Evolutionary conservation across 2,329 filamentous ascomycete genomes (phyloP).

Genomic region (Colletotrichum salicis): DNA sequence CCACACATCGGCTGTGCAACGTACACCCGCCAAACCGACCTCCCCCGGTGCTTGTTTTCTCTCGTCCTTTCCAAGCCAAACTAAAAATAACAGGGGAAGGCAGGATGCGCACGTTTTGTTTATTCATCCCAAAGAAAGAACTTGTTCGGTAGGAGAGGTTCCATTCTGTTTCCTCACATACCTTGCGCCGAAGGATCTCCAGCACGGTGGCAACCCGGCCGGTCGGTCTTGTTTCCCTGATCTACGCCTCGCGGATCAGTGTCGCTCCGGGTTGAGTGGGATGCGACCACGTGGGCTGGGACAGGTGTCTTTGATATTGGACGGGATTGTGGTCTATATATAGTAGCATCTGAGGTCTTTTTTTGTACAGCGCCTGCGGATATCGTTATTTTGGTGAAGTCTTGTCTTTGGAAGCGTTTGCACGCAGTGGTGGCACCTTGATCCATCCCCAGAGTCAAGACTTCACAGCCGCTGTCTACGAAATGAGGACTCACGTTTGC

Average conservation of each 20-base stretch:
- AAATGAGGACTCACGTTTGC: background rate
- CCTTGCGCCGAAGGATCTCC: background rate
- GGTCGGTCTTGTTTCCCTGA: background rate
- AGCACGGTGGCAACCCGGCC: constrained; percentile 5
- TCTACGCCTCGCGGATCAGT: constrained; percentile 31
- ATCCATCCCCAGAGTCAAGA: background rate
- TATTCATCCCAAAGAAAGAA: constrained; percentile 19
- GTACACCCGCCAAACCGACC: background rate
- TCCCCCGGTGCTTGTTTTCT: constrained; percentile 18
- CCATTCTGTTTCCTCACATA: background rate
- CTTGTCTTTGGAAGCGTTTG: background rate
- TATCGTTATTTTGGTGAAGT: background rate
- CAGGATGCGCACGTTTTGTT: background rate
- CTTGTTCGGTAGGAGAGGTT: background rate
- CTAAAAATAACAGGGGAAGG: constrained; percentile 30
- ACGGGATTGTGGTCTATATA: background rate
- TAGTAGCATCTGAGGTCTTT: background rate
- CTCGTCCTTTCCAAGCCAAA: background rate
- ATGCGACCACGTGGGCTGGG: background rate
- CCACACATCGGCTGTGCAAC: constrained; percentile 16
- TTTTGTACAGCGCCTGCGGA: background rate
- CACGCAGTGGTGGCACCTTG: background rate
- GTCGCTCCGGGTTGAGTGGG: constrained; percentile 14
- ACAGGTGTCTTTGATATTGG: background rate
- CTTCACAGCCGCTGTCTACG: background rate